These are phyloP conservation scores for Omphalotus olearius DNA, from an alignment of 1,284 basidiomycete species.

Conservation along the genomic window DNA sequence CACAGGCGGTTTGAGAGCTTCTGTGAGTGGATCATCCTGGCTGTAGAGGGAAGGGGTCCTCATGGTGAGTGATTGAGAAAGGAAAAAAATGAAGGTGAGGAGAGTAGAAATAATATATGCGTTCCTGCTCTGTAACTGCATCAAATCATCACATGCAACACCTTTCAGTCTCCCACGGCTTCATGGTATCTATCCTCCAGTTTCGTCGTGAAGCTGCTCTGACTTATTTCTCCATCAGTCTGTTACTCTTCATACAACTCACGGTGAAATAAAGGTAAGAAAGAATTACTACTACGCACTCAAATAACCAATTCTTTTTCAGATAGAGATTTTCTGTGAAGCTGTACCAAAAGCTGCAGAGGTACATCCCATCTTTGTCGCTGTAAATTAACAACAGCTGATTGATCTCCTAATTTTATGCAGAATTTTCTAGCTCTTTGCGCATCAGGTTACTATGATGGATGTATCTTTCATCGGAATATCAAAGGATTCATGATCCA, in stretches of 20 bases:
- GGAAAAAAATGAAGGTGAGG: slow-evolving; percentile 22
- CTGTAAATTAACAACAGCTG: not conserved
- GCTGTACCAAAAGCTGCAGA: slow-evolving; percentile 92
- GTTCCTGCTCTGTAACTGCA: not conserved
- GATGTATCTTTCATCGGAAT: slow-evolving; percentile 88
- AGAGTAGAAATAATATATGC: slow-evolving; percentile 10
- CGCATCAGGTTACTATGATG: slow-evolving; percentile 86
- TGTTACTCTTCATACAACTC: slow-evolving; percentile 90
- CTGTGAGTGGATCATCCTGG: slow-evolving; percentile 71
- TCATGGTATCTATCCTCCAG: slow-evolving; percentile 10
- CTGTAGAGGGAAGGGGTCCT: slow-evolving; percentile 65
- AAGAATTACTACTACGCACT: not conserved
- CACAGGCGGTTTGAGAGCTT: slow-evolving; percentile 58
- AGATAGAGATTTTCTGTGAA: slow-evolving; percentile 98
- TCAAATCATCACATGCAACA: not conserved
- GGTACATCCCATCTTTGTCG: slow-evolving; percentile 14
- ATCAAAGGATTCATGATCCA: slow-evolving; percentile 97
- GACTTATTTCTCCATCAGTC: slow-evolving; percentile 50
- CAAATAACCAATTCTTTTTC: slow-evolving; percentile 10
- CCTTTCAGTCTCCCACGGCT: not conserved
- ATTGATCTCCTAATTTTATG: slow-evolving; percentile 4
- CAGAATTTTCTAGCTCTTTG: slow-evolving; percentile 95
- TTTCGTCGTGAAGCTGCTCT: slow-evolving; percentile 15
- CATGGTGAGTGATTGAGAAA: slow-evolving; percentile 35
- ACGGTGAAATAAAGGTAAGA: slow-evolving; percentile 89